A percentile compares a stretch with the other conserved stretches of the same genome.
These are phyloP conservation scores for Cadophora sp. DNA, from an alignment of 2,329 filamentous ascomycete genomes.

Conservation along the genomic window DNA sequence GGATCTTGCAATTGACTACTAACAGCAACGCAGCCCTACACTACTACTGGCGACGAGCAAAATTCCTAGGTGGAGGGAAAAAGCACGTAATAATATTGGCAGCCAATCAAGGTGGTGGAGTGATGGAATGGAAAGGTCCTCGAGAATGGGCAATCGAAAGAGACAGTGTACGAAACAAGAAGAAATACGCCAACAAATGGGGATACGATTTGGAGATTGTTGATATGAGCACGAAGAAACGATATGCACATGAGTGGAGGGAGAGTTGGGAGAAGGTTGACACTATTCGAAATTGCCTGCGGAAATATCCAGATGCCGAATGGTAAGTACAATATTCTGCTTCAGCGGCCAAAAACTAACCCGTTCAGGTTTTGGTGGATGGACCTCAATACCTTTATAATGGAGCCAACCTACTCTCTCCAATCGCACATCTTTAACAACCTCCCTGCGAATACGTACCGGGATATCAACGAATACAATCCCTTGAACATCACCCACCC, in stretches of 20 bases:
- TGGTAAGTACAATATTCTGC: slow-evolving; percentile 66
- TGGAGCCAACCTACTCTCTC: slow-evolving; percentile 92
- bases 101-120: slow-evolving; percentile 92
- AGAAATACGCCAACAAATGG: slow-evolving; percentile 84
- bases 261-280: slow-evolving; percentile 99
- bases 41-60: slow-evolving; percentile 73
- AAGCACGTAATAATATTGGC: slow-evolving; percentile 94
- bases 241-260: slow-evolving; percentile 98
- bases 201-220: slow-evolving; percentile 96
- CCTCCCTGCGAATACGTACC: slow-evolving; percentile 77
- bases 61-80: slow-evolving; percentile 79
- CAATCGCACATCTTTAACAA: slow-evolving; percentile 90
- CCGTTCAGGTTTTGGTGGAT: slow-evolving; percentile 97
- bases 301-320: slow-evolving; percentile 94
- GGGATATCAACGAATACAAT: slow-evolving; percentile 96
- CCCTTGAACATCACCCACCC: slow-evolving; percentile 93
- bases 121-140: slow-evolving; percentile 99
- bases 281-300: slow-evolving; percentile 84
- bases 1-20: slow-evolving; percentile 19
- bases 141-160: slow-evolving; percentile 98
- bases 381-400: slow-evolving; percentile 96
- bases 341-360: slow-evolving; percentile 40
- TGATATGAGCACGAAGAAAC: slow-evolving; percentile 98
- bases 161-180: slow-evolving; percentile 95
- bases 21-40: slow-evolving; percentile 42